Evolutionary conservation across 1,284 basidiomycete genomes (phyloP).

Genomic region (Cryptococcus sp.): DNA sequence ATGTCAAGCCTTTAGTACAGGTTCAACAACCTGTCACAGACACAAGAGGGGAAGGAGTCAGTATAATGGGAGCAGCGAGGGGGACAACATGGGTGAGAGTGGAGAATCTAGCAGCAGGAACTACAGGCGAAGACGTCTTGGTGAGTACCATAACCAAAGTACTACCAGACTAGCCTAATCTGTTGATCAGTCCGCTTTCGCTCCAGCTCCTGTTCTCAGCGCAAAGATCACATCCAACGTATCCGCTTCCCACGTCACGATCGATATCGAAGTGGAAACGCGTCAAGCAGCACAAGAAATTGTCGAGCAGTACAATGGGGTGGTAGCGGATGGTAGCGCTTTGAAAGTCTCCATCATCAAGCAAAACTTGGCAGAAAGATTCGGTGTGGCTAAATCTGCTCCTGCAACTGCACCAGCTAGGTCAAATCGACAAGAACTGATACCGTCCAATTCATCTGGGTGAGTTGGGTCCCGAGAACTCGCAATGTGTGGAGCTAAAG

Average conservation of each 20-base stretch:
- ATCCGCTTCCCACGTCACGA: slow-evolving; percentile 50
- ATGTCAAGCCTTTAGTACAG: neutral
- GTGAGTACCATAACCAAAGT: slow-evolving; percentile 40
- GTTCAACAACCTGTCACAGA: neutral
- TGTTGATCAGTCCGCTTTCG: slow-evolving; percentile 67
- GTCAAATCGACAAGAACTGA: neutral
- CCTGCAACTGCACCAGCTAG: neutral
- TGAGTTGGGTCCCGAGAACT: neutral
- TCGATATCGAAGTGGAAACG: slow-evolving; percentile 69
- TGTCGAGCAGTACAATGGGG: slow-evolving; percentile 68
- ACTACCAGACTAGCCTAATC: neutral
- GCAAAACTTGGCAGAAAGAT: slow-evolving; percentile 46
- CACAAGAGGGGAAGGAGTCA: slow-evolving; percentile 44
- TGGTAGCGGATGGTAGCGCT: slow-evolving; percentile 72
- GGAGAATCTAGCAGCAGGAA: slow-evolving; percentile 66
- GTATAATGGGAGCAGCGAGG: slow-evolving; percentile 66
- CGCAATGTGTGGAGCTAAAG: neutral
- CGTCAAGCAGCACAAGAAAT: slow-evolving; percentile 61
- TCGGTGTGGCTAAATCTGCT: slow-evolving; percentile 5
- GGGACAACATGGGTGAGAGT: slow-evolving; percentile 69
- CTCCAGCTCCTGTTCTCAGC: slow-evolving; percentile 63
- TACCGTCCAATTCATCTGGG: neutral
- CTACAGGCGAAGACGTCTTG: slow-evolving; percentile 75
- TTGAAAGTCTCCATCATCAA: slow-evolving; percentile 63
- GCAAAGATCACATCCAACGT: slow-evolving; percentile 50